Conservation (phyloP, 768 basidiomycete genomes). For the Hygrophoropsis aurantiaca region DNA sequence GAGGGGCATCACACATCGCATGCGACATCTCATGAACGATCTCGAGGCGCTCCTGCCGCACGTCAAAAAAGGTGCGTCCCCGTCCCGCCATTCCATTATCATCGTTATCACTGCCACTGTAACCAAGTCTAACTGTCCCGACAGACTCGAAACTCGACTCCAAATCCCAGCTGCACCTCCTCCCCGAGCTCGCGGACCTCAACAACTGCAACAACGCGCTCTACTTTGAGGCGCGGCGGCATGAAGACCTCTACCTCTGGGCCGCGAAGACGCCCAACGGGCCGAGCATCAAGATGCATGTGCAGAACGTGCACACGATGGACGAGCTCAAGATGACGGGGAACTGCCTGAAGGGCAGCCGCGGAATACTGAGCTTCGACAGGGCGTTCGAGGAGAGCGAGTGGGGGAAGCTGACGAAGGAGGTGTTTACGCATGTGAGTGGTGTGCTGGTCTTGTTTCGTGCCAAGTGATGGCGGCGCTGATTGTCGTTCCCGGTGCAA, state of each 20-base stretch:
- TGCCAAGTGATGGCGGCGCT: too few relatives aligned
- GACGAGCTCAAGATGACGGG: constrained; percentile 99
- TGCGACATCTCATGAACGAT: constrained; percentile 97
- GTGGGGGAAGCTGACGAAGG: constrained; percentile 86
- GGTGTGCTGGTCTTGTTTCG: background rate
- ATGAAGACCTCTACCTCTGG: constrained; percentile 97
- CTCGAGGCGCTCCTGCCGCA: constrained; percentile 88
- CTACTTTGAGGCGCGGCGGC: constrained; percentile 94
- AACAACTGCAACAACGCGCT: constrained; percentile 97
- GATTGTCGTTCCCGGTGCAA: constrained; percentile 28
- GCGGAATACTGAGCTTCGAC: constrained; percentile 92
- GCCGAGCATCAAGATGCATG: constrained; percentile 95
- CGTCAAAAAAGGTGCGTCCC: constrained; percentile 84
- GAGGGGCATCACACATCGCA: constrained; percentile 91
- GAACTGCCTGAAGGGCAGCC: constrained; percentile 94
- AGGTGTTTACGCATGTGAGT: constrained; percentile 89
- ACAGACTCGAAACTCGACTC: constrained; percentile 96
- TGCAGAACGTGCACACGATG: constrained; percentile 99
- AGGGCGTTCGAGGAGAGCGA: constrained; percentile 84
- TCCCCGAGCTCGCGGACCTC: constrained; percentile 95
- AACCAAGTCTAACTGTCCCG: background rate
- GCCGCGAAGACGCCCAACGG: constrained; percentile 96
- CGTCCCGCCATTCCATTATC: background rate
- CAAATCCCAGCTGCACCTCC: constrained; percentile 86
- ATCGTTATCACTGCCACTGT: too few relatives aligned